These are phyloP conservation scores for Globisporangium spiculum DNA, from an alignment of 352 stramenopile species.

Conservation along the genomic window DNA sequence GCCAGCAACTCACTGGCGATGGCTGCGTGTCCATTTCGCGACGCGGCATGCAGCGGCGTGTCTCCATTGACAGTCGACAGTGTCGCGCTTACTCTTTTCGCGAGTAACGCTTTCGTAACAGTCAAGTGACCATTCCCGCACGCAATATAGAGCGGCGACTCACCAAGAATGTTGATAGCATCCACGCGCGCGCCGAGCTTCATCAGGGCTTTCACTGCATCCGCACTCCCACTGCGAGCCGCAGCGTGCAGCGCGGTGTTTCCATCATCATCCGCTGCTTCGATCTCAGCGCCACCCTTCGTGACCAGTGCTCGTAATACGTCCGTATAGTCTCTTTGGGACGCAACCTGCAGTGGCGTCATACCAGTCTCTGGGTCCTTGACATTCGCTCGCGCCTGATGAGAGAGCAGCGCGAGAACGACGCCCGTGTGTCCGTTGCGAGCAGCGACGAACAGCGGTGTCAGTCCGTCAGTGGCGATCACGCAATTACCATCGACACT, in stretches of 20 bases:
- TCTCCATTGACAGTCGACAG: not conserved
- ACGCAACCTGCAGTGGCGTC: slow-evolving; percentile 1
- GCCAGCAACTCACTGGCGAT: not conserved
- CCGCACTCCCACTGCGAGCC: not conserved
- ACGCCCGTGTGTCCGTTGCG: not conserved
- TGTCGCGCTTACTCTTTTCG: not conserved
- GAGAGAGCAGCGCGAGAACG: not conserved
- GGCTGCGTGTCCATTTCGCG: not conserved
- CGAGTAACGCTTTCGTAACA: not conserved
- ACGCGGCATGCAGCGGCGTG: not conserved
- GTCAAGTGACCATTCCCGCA: not conserved
- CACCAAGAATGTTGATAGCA: not conserved
- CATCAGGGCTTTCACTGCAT: not conserved
- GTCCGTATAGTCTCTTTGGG: not conserved
- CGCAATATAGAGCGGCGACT: slow-evolving; percentile 1
- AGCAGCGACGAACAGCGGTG: slow-evolving; percentile 5
- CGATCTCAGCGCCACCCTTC: not conserved
- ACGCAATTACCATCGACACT: not conserved
- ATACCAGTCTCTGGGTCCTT: not conserved
- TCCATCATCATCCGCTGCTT: not conserved
- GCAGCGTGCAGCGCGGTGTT: not conserved
- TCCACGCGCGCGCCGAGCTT: not conserved
- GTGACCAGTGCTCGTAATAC: not conserved
- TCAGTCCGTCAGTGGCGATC: not conserved
- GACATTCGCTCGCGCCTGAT: not conserved